Percentiles rank a stretch among this genome's conserved stretches.
phyloP scores from a whole-genome alignment of 257 asterid species.

The Eustoma russellianum region DNA sequence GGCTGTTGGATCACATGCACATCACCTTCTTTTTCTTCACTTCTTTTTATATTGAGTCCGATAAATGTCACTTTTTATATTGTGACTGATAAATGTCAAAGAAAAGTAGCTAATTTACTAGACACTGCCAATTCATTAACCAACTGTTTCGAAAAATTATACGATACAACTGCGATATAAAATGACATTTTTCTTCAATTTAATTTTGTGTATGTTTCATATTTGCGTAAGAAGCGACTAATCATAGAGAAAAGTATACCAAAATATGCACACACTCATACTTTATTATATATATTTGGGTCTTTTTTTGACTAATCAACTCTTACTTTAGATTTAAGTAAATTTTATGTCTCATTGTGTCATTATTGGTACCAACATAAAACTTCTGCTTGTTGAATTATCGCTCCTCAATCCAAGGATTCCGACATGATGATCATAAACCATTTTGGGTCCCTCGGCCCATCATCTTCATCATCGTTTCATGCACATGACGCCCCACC shows the following conservation, averaged over 20 bases:
- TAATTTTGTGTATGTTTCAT: too few species aligned
- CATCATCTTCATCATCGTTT: constrained; percentile 49
- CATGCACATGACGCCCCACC: constrained; percentile 49
- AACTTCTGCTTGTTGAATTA: too few species aligned
- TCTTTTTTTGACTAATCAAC: too few species aligned
- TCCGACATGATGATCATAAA: constrained; percentile 20
- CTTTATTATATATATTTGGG: too few species aligned
- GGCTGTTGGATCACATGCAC: constrained; percentile 98
- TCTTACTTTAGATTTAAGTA: too few species aligned
- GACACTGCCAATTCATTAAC: constrained; percentile 29
- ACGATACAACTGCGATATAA: neutral
- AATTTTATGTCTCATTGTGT: too few species aligned
- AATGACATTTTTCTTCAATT: too few species aligned
- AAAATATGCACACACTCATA: too few species aligned
- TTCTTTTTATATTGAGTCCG: constrained; percentile 49
- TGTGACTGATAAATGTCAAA: constrained; percentile 41
- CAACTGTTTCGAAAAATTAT: constrained; percentile 22
- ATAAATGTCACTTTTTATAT: constrained; percentile 32
- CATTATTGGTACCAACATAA: too few species aligned
- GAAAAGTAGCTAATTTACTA: constrained; percentile 17
- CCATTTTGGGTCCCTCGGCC: constrained; percentile 56
- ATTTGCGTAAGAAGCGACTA: too few species aligned
- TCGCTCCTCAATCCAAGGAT: constrained; percentile 68
- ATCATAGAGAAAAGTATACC: too few species aligned
- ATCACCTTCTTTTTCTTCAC: constrained; percentile 60